A percentile compares a stretch with the other conserved stretches of the same genome.
Evolutionary conservation across 202 grass and related monocot species (phyloP).

Genomic region (Setaria viridis): DNA sequence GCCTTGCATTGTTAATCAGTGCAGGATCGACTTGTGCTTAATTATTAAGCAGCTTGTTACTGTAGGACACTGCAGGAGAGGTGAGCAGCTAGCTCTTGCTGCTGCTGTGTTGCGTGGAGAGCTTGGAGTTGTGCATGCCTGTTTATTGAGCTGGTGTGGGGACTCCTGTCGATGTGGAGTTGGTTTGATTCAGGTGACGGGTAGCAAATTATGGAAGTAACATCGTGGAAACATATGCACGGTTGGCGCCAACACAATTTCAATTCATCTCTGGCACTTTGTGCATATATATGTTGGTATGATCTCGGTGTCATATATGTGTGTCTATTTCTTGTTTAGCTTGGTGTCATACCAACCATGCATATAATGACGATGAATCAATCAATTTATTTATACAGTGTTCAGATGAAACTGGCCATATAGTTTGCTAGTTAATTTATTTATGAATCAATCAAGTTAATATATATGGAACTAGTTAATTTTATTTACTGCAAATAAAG

Average conservation of each 20-base stretch:
- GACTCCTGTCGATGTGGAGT: not conserved
- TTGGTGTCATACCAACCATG: not conserved
- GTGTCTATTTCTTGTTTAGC: not conserved
- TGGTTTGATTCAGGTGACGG: not conserved
- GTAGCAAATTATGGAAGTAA: not conserved
- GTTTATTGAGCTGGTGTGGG: not conserved
- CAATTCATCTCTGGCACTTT: not conserved
- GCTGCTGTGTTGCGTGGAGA: not conserved
- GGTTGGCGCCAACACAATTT: not conserved
- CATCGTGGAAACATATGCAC: not conserved
- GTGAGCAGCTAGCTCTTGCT: not conserved
- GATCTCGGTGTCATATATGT: not conserved
- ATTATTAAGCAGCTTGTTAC: not conserved
- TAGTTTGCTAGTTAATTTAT: not conserved
- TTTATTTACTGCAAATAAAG: too few species aligned
- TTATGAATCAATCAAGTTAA: not conserved
- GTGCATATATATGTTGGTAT: not conserved
- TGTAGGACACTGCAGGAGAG: not conserved
- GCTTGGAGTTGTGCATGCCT: not conserved
- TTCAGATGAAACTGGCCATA: not conserved
- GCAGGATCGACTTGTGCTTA: not conserved
- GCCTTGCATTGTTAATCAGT: slow-evolving; percentile 26
- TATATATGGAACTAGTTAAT: too few species aligned
- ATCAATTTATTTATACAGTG: too few species aligned
- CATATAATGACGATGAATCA: not conserved